A percentile compares a stretch with the other conserved stretches of the same genome.
Evolutionary conservation across 805 yeast genomes (phyloP).

Genomic region (Jamesozyma jinghongensis): DNA sequence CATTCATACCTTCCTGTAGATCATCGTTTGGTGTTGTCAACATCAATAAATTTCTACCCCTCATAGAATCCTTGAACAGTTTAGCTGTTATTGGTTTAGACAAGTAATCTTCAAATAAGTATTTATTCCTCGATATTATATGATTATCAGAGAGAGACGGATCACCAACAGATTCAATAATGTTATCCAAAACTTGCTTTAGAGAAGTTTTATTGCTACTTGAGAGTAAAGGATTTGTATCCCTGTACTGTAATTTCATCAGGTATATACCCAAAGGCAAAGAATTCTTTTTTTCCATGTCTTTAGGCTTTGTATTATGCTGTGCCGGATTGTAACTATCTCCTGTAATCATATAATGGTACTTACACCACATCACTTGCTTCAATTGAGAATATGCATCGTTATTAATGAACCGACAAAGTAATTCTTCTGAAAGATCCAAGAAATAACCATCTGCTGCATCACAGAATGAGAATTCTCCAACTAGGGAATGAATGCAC

Average conservation of each 20-base stretch:
- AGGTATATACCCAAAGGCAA: conserved; percentile 28
- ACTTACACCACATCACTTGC: conserved; percentile 72
- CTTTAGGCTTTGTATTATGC: conserved; percentile 43
- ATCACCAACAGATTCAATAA: conserved; percentile 63
- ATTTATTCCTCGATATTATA: conserved; percentile 38
- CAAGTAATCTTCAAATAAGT: conserved; percentile 39
- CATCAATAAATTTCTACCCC: conserved; percentile 37
- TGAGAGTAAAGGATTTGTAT: conserved; percentile 49
- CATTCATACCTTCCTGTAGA: conserved; percentile 47
- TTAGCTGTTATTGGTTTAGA: conserved; percentile 38
- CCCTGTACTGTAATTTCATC: conserved; percentile 32
- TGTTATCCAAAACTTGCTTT: conserved; percentile 60
- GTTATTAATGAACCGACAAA: conserved; percentile 35
- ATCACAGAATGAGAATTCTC: conserved; percentile 61
- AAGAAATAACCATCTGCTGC: conserved; percentile 54
- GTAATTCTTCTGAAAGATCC: conserved; percentile 44
- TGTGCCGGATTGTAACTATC: conserved; percentile 57
- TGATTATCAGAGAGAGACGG: conserved; percentile 40
- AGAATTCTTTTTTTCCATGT: conserved; percentile 30
- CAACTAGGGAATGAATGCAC: conserved; percentile 65
- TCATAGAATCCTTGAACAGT: conserved; percentile 40
- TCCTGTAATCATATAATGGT: conserved; percentile 53
- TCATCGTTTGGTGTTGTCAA: conserved; percentile 28
- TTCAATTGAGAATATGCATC: conserved; percentile 59
- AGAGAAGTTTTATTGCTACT: conserved; percentile 56